Percentiles rank a stretch among this genome's conserved stretches.
These are phyloP conservation scores for Phtheirospermum japonicum DNA, from an alignment of 257 asterid species.

Conservation along the genomic window DNA sequence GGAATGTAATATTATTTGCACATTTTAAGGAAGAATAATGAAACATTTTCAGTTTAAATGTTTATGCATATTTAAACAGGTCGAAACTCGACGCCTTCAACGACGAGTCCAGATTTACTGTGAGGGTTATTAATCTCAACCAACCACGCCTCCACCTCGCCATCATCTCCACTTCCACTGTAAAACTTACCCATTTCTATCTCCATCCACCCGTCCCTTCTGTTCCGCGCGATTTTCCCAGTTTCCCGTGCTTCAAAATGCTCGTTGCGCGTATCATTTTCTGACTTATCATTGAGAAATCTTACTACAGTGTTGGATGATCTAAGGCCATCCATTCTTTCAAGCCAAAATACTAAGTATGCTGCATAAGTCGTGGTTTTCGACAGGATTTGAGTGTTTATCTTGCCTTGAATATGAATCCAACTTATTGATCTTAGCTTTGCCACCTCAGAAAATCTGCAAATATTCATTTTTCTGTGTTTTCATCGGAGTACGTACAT, in stretches of 20 bases:
- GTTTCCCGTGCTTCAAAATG: constrained; percentile 23
- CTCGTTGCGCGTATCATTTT: constrained; percentile 19
- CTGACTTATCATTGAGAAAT: constrained; percentile 18
- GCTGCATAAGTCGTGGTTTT: constrained; percentile 44
- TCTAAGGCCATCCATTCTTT: constrained; percentile 40
- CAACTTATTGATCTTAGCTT: constrained; percentile 47
- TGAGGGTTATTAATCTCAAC: constrained; percentile 41
- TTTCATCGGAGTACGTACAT: not conserved
- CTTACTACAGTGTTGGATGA: constrained; percentile 38
- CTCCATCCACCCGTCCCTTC: constrained; percentile 68
- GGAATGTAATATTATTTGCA: too few relatives aligned
- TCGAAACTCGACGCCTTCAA: constrained; percentile 68
- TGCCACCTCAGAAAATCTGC: constrained; percentile 73
- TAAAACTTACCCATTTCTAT: constrained; percentile 49
- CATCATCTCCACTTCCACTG: constrained; percentile 33
- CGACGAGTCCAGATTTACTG: constrained; percentile 46
- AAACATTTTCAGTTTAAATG: not conserved
- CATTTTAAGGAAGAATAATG: too few relatives aligned
- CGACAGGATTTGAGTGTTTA: constrained; percentile 40
- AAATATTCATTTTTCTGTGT: not conserved
- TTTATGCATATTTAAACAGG: constrained; percentile 23
- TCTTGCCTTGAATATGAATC: constrained; percentile 59
- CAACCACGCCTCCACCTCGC: constrained; percentile 52
- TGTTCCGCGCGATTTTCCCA: constrained; percentile 37
- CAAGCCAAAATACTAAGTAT: constrained; percentile 50